A percentile compares a stretch with the other conserved stretches of the same genome.
Conservation (phyloP, 306 rosid species). For the Cucumis melo region DNA sequence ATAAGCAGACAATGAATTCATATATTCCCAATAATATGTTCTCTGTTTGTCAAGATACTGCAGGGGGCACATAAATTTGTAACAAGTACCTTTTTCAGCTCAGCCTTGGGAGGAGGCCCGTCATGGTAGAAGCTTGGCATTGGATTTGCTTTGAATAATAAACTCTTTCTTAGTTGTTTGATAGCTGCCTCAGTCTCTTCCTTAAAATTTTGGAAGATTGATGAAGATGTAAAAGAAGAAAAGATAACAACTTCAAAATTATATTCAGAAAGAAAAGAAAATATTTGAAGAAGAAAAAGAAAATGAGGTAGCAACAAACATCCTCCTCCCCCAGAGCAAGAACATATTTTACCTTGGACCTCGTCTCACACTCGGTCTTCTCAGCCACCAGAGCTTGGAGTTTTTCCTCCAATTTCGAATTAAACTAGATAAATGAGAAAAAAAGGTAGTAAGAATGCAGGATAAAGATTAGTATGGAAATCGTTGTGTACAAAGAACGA, state of each 20-base stretch:
- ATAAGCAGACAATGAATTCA: conserved; percentile 7
- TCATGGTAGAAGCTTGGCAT: conserved; percentile 98
- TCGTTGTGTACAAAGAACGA: not conserved
- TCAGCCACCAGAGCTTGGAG: conserved; percentile 82
- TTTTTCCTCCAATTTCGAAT: conserved; percentile 78
- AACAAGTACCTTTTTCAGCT: conserved; percentile 66
- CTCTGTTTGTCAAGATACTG: not conserved
- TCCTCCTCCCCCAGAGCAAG: not conserved
- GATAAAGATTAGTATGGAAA: not conserved
- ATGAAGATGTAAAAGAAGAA: not conserved
- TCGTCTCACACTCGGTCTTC: conserved; percentile 75
- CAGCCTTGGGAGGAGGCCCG: conserved; percentile 93
- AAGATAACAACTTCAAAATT: not conserved
- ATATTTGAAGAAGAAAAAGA: not conserved
- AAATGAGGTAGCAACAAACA: not conserved
- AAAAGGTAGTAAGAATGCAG: not conserved
- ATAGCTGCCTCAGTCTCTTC: conserved; percentile 79
- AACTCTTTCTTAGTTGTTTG: conserved; percentile 83
- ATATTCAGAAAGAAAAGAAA: not conserved
- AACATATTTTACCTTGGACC: conserved; percentile 60
- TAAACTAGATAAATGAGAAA: conserved; percentile 36
- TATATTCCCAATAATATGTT: not conserved
- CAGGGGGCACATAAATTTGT: not conserved
- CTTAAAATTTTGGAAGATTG: conserved; percentile 34
- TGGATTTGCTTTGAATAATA: conserved; percentile 83